Conservation (phyloP, 2,329 filamentous ascomycete species). For the Colletotrichum australisinense region DNA sequence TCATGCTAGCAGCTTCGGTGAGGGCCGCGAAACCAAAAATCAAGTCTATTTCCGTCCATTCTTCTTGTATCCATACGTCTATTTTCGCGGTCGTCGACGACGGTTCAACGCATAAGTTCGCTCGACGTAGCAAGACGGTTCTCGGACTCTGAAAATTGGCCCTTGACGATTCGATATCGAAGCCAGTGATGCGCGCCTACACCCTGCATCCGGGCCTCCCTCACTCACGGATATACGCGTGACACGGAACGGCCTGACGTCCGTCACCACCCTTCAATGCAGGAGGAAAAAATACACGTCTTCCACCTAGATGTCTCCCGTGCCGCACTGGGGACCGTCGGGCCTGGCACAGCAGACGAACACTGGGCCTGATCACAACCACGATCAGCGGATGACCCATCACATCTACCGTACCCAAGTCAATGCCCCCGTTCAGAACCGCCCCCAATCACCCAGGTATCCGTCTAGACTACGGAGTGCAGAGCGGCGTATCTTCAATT, state of each 20-base stretch:
- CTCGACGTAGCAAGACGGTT: background rate
- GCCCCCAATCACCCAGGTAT: background rate
- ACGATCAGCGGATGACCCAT: constrained; percentile 5
- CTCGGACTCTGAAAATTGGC: background rate
- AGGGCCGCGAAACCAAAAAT: constrained; percentile 20
- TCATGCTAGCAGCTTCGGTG: constrained; percentile 11
- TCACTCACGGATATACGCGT: background rate
- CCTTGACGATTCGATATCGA: background rate
- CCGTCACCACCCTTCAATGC: constrained; percentile 10
- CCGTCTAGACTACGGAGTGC: background rate
- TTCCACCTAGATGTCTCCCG: background rate
- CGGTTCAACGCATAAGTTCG: background rate
- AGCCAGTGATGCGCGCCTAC: background rate
- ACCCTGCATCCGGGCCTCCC: background rate
- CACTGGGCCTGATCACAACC: constrained; percentile 28
- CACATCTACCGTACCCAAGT: background rate
- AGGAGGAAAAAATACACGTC: constrained; percentile 6
- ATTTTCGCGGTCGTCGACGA: background rate
- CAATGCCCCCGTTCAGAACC: background rate
- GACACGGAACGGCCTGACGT: background rate
- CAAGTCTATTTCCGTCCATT: constrained; percentile 20
- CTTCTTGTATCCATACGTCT: background rate
- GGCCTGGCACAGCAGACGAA: constrained; percentile 23
- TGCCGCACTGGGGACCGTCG: background rate
- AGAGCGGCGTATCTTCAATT: background rate